phyloP scores from a whole-genome alignment of 495 filamentous ascomycete species.

The Lepidopterella palustris region DNA sequence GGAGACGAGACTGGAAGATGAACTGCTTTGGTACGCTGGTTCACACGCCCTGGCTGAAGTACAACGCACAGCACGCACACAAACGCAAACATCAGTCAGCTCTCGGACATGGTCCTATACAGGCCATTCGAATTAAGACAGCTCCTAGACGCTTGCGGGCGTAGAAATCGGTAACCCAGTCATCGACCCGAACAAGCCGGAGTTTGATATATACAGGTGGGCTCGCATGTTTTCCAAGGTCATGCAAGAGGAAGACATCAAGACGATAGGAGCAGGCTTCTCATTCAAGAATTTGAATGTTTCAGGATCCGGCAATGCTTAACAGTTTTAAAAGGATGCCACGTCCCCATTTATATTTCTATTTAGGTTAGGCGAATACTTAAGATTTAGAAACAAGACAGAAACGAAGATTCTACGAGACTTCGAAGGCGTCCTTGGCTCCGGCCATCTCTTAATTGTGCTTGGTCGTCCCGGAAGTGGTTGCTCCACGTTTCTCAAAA shows the following conservation, averaged over 20 bases:
- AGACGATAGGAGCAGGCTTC: conserved; percentile 37
- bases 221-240: conserved; percentile 30
- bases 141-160: conserved; percentile 6
- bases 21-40: background rate
- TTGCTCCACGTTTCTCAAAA: conserved; percentile 38
- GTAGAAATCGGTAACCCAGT: conserved; percentile 8
- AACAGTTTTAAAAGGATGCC: conserved; percentile 54
- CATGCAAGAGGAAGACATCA: conserved; percentile 43
- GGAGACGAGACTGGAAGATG: background rate
- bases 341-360: conserved; percentile 45
- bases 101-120: background rate
- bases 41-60: background rate
- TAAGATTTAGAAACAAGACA: conserved; percentile 30
- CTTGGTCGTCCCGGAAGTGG: conserved; percentile 44
- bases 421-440: conserved; percentile 4
- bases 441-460: conserved; percentile 44
- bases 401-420: conserved; percentile 8
- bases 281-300: conserved; percentile 49
- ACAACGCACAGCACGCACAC: background rate
- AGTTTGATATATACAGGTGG: conserved; percentile 23
- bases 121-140: background rate
- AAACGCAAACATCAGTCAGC: background rate
- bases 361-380: conserved; percentile 43
- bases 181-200: conserved; percentile 13
- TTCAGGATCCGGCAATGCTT: conserved; percentile 47